These are phyloP conservation scores for Plicaturopsis crispa DNA, from an alignment of 768 basidiomycete species.

Conservation along the genomic window DNA sequence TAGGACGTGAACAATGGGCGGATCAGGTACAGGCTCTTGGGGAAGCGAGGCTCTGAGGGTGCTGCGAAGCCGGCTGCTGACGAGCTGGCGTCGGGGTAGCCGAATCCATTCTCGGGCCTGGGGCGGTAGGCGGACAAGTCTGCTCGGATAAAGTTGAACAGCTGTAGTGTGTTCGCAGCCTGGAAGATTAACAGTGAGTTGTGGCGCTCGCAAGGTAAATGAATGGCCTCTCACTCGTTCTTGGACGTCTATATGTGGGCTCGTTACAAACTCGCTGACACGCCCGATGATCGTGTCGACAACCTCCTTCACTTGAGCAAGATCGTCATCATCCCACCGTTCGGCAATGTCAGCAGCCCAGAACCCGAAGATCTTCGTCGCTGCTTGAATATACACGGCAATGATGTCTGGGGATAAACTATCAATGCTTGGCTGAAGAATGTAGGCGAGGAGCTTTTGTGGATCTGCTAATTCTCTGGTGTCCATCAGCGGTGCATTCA, in stretches of 20 bases:
- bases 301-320: constrained; percentile 53
- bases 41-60: constrained; percentile 51
- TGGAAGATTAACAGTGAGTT: constrained; percentile 19
- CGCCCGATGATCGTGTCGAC: constrained; percentile 57
- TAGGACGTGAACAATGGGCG: constrained; percentile 69
- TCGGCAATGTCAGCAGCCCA: constrained; percentile 76
- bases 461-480: constrained; percentile 76
- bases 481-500: too few relatives aligned
- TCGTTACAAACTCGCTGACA: constrained; percentile 50
- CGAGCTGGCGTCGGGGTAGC: constrained; percentile 26
- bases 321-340: constrained; percentile 67
- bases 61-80: constrained; percentile 33
- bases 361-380: constrained; percentile 79
- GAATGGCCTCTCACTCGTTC: constrained; percentile 68
- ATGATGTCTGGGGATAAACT: constrained; percentile 56
- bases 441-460: constrained; percentile 61
- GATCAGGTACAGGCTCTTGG: constrained; percentile 85
- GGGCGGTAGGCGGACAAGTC: constrained; percentile 57
- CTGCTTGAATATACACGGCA: constrained; percentile 75
- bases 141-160: constrained; percentile 69
- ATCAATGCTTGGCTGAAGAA: constrained; percentile 55
- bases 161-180: constrained; percentile 76
- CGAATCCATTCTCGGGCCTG: constrained; percentile 18
- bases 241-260: constrained; percentile 80
- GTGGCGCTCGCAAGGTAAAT: constrained; percentile 2